Conservation (phyloP, 2,329 filamentous ascomycete species). For the Talaromyces sp. region DNA sequence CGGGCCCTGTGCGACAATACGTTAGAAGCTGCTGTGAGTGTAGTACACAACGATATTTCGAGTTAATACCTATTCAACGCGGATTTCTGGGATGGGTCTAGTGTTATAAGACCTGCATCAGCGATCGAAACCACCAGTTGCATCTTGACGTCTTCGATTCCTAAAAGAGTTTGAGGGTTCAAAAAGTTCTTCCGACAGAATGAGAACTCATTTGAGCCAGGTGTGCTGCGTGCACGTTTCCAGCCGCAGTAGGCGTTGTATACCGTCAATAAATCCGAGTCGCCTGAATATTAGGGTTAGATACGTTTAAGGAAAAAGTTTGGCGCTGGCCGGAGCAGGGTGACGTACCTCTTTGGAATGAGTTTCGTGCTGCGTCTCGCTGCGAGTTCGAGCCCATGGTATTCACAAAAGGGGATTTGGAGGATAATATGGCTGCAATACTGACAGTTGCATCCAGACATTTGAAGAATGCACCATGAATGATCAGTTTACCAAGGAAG, state of each 20-base stretch:
- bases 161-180: slow-evolving; percentile 80
- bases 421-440: slow-evolving; percentile 88
- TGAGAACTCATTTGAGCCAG: slow-evolving; percentile 73
- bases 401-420: slow-evolving; percentile 89
- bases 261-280: slow-evolving; percentile 88
- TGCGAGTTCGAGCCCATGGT: slow-evolving; percentile 82
- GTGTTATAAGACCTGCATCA: slow-evolving; percentile 78
- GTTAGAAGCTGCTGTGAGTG: slow-evolving; percentile 8
- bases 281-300: slow-evolving; percentile 52
- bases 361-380: slow-evolving; percentile 75
- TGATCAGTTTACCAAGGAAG: slow-evolving; percentile 88
- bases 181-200: slow-evolving; percentile 97
- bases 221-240: slow-evolving; percentile 77
- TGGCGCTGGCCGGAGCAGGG: too few relatives aligned
- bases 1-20: slow-evolving; percentile 53
- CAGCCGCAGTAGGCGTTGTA: slow-evolving; percentile 93
- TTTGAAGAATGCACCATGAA: slow-evolving; percentile 82
- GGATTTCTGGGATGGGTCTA: slow-evolving; percentile 73
- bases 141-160: slow-evolving; percentile 94
- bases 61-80: slow-evolving; percentile 62
- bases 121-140: slow-evolving; percentile 83
- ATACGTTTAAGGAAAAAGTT: slow-evolving; percentile 5
- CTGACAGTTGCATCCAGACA: slow-evolving; percentile 91
- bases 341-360: slow-evolving; percentile 68
- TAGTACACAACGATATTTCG: neutral